phyloP scores from a whole-genome alignment of 2,329 filamentous ascomycete species.

The Lachnellula occidentalis region DNA sequence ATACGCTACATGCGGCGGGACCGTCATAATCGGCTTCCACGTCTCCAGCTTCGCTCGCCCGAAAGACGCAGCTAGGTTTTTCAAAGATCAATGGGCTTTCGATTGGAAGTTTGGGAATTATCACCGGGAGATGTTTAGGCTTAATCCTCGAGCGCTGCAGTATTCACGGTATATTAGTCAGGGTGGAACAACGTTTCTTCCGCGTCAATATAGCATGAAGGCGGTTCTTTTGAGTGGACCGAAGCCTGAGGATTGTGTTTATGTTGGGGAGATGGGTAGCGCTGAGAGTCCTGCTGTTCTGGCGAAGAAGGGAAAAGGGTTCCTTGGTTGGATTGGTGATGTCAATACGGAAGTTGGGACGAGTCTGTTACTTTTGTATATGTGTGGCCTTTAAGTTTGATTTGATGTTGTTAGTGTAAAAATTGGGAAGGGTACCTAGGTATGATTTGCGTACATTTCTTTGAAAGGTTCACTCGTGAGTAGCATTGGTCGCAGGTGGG shows the following conservation, averaged over 20 bases:
- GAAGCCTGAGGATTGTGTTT: background rate
- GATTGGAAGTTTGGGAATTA: background rate
- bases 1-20: background rate
- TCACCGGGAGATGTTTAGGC: background rate
- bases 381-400: background rate
- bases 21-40: conserved; percentile 1
- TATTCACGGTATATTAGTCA: background rate
- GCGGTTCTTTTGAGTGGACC: background rate
- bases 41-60: background rate
- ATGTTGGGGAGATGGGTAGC: background rate
- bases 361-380: background rate
- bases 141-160: background rate
- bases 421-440: too few relatives aligned
- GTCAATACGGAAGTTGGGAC: background rate
- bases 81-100: background rate
- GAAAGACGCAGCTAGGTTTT: background rate
- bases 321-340: conserved; percentile 4
- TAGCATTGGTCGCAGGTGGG: too few relatives aligned
- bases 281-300: background rate
- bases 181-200: background rate
- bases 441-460: too few relatives aligned
- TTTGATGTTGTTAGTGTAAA: too few relatives aligned
- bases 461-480: too few relatives aligned
- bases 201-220: background rate
- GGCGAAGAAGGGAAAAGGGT: background rate